These are phyloP conservation scores for Lactarius akahatsu DNA, from an alignment of 768 basidiomycete species.

Conservation along the genomic window DNA sequence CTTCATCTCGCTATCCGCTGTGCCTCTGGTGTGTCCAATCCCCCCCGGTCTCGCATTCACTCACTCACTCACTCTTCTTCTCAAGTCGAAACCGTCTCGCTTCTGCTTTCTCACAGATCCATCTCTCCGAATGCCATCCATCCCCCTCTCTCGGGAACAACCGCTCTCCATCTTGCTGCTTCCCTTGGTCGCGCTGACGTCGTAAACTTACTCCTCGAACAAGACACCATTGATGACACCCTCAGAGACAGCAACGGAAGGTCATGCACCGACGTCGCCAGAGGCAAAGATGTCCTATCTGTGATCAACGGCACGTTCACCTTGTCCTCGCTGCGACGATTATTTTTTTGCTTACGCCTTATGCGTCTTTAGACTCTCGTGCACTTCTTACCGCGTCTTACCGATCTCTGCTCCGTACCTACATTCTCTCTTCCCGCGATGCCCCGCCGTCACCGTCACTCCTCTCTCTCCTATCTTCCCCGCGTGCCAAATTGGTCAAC, in stretches of 20 bases:
- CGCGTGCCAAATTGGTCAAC: conserved; percentile 69
- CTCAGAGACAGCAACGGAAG: conserved; percentile 63
- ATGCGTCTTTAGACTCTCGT: conserved; percentile 59
- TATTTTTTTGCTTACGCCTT: not conserved
- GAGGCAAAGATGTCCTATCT: conserved; percentile 60
- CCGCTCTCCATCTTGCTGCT: conserved; percentile 73
- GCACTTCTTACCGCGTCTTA: conserved; percentile 72
- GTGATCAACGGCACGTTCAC: conserved; percentile 61
- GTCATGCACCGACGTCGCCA: conserved; percentile 71
- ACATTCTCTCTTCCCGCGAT: conserved; percentile 59
- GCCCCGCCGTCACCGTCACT: conserved; percentile 42
- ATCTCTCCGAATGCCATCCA: conserved; percentile 79
- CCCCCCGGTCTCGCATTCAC: conserved; percentile 15
- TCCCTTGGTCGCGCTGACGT: conserved; percentile 71
- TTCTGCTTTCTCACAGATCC: conserved; percentile 68
- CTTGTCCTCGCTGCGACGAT: not conserved
- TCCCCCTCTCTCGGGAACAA: conserved; percentile 67
- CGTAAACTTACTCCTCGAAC: conserved; percentile 72
- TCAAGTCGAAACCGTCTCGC: conserved; percentile 61
- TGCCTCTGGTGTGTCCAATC: conserved; percentile 54
- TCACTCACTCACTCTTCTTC: conserved; percentile 6
- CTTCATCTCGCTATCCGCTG: conserved; percentile 83
- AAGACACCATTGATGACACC: conserved; percentile 79
- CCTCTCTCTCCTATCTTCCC: conserved; percentile 60
- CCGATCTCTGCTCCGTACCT: conserved; percentile 68